phyloP scores from a whole-genome alignment of 768 basidiomycete species.

The Neoboletus magnificus region DNA sequence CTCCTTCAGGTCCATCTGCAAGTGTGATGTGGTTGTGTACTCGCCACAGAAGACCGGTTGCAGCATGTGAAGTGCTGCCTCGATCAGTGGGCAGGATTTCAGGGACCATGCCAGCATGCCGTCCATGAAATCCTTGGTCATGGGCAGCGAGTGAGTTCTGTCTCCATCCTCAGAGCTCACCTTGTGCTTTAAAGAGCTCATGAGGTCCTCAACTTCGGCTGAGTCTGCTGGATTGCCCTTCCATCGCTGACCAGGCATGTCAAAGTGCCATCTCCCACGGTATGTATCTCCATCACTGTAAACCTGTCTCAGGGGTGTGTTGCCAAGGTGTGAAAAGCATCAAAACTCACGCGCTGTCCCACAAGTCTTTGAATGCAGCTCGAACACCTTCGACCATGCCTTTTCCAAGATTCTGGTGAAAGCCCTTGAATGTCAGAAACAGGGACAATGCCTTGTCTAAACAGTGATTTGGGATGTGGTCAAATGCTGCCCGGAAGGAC shows the following conservation, averaged over 20 bases:
- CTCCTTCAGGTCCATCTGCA: conserved; percentile 9
- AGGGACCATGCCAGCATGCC: neutral
- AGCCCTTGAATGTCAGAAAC: neutral
- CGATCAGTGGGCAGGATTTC: neutral
- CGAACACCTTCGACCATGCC: neutral
- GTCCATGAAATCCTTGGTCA: conserved; percentile 5
- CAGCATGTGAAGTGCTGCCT: neutral
- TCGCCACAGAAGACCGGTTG: neutral
- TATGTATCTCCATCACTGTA: no score
- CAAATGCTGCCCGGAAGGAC: neutral
- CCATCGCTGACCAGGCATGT: conserved; percentile 6
- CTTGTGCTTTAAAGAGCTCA: conserved; percentile 27
- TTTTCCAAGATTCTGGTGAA: conserved; percentile 23
- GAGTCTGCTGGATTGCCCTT: conserved; percentile 31
- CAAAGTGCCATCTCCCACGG: no score
- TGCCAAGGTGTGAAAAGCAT: no score
- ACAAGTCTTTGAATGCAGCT: no score
- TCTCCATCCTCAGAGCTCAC: neutral
- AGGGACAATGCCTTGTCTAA: neutral
- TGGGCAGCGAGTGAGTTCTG: conserved; percentile 22
- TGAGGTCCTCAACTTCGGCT: conserved; percentile 17
- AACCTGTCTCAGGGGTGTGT: no score
- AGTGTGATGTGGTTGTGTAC: neutral
- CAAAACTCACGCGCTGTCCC: no score
- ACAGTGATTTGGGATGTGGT: neutral